These are phyloP conservation scores for Geranium incanum DNA, from an alignment of 441 rosid genomes.

Conservation along the genomic window DNA sequence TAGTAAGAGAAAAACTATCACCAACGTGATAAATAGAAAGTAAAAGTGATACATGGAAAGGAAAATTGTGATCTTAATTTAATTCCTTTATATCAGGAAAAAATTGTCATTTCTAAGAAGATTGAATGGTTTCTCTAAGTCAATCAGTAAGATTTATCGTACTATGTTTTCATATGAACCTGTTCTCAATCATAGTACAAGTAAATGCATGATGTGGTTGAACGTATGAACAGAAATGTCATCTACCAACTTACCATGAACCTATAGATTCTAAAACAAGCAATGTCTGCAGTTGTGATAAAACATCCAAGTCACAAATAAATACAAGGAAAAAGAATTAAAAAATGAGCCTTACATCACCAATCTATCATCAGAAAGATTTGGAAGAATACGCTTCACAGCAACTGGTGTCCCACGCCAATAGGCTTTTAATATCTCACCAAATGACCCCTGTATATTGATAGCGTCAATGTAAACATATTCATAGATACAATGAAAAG, in stretches of 20 bases:
- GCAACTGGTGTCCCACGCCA: conserved; percentile 99
- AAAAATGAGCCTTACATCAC: conserved; percentile 60
- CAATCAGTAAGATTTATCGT: neutral
- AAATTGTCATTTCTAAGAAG: neutral
- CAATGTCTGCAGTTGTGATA: neutral
- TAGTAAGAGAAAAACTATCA: neutral
- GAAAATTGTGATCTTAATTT: neutral
- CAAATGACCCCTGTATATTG: conserved; percentile 73
- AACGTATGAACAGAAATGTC: neutral
- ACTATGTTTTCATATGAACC: neutral
- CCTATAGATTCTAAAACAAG: neutral
- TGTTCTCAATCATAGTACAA: neutral
- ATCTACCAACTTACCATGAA: neutral
- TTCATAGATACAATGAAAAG: conserved; percentile 12
- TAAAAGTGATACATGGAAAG: neutral
- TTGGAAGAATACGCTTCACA: conserved; percentile 90
- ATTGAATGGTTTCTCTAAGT: neutral
- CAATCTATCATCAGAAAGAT: conserved; percentile 96
- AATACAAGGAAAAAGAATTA: conserved; percentile 7
- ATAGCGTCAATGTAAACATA: conserved; percentile 24
- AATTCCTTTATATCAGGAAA: neutral
- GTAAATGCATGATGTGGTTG: neutral
- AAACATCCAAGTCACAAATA: conserved; percentile 6
- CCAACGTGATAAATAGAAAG: neutral
- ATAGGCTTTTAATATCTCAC: conserved; percentile 84